Conservation (phyloP, 257 asterid genomes). For the Lycium ferocissimum region DNA sequence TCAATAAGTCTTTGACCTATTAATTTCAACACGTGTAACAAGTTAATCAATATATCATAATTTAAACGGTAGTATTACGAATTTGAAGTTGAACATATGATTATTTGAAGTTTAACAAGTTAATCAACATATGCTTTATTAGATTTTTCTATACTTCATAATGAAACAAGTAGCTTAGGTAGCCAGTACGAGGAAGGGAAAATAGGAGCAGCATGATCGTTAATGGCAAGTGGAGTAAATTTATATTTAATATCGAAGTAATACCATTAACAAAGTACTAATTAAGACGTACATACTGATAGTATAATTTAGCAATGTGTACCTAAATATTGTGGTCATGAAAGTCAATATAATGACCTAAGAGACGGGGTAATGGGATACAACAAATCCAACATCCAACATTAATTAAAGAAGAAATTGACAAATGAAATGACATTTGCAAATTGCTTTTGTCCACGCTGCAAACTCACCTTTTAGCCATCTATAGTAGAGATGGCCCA, state of each 20-base stretch:
- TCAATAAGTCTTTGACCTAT: no score
- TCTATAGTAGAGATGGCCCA: background rate
- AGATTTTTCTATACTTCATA: no score
- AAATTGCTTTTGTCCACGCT: background rate
- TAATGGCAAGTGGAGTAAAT: background rate
- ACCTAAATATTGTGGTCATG: background rate
- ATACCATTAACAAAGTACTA: background rate
- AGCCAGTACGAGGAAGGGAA: background rate
- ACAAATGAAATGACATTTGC: background rate
- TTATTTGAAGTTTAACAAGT: no score
- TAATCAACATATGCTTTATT: no score
- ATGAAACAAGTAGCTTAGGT: no score
- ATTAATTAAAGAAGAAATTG: background rate
- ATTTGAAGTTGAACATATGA: no score
- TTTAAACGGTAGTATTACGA: no score
- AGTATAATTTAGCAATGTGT: background rate
- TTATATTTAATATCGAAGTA: background rate
- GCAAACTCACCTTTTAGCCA: background rate
- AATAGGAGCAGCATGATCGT: background rate
- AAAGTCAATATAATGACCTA: background rate
- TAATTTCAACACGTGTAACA: no score
- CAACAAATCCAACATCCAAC: background rate
- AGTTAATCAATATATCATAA: no score
- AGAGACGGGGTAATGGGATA: background rate
- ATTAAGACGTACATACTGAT: background rate